Base-by-base conservation (phyloP, 202 grass and related monocot genomes). In the Tripidium arundinaceum region DNA sequence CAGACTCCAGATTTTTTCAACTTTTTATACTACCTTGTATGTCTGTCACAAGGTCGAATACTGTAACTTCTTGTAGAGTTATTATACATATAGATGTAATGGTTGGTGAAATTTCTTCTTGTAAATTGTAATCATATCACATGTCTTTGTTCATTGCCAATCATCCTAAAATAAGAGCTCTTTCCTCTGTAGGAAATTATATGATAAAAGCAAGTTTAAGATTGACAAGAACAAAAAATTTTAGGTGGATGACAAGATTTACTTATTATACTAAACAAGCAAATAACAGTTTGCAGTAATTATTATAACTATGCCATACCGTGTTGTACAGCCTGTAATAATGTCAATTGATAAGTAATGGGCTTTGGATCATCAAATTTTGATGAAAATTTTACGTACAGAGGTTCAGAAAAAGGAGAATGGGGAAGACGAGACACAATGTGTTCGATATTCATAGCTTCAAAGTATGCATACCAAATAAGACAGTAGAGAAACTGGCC, bases 1-100 rank as follows among this genome's bases (percentile, higher is more conserved):
- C 37, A 71, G 24, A 72, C 29, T 73, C 72, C 40, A 80, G 57
- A 45, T 4, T 47, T 71, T 62, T 83, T 40, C 1, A 6, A 5
- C 42, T 47, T 40, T 67, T 76, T 72, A 72, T 62, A 77, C 49
- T 59, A 71, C 59, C 27, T 67, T 76, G 65, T 78, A 50, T 65
- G 21, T 81, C 38, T 62, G 42, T 64, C 71, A 52, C 77, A 87
- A 66, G 62, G 65, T 81, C 24, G 19, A 81, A 70, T 60, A 75
- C 39, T 64, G 47, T 70, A 84, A 65, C 57, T 81, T 87, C 76
- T 73, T 90, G 72, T 84, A 84, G 80, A 73, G 76, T 28, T 76
- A 81, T 84, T 67, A 81, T 81, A 79, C 33, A 61, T 66, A 61
- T 58, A 76, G 27, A 87, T 71, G 57, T 29, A 77, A 18, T 9